These are phyloP conservation scores for Nelumbo lutea DNA, from an alignment of 164 flowering plant genomes.

Conservation along the genomic window DNA sequence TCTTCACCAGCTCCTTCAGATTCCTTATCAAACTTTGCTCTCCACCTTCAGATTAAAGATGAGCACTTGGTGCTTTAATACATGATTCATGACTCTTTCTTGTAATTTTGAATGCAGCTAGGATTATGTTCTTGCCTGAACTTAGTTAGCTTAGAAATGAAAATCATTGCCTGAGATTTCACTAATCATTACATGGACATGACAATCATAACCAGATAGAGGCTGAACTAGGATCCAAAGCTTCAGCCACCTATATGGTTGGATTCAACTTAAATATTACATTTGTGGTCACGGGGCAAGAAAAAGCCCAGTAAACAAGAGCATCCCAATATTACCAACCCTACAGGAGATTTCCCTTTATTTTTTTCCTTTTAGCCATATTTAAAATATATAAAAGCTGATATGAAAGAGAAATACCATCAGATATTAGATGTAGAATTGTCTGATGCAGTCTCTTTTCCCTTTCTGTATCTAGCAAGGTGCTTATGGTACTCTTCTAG, in stretches of 20 bases:
- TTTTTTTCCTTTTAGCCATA: neutral
- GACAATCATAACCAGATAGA: neutral
- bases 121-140: neutral
- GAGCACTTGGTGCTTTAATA: neutral
- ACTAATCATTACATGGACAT: neutral
- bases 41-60: neutral
- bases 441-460: constrained; percentile 26
- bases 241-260: neutral
- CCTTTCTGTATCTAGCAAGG: constrained; percentile 44
- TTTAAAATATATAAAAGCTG: neutral
- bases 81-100: neutral
- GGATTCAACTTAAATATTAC: neutral
- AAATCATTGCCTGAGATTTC: neutral
- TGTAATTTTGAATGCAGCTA: neutral
- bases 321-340: neutral
- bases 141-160: too few relatives aligned
- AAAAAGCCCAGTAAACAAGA: neutral
- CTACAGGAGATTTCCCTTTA: neutral
- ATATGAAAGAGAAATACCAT: neutral
- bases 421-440: constrained; percentile 5
- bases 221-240: neutral
- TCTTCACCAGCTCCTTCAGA: too few relatives aligned
- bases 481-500: constrained; percentile 74
- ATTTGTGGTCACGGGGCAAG: neutral
- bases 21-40: too few relatives aligned